Conservation (phyloP, 139 green algal species). For the Edaphochlamys debaryana region DNA sequence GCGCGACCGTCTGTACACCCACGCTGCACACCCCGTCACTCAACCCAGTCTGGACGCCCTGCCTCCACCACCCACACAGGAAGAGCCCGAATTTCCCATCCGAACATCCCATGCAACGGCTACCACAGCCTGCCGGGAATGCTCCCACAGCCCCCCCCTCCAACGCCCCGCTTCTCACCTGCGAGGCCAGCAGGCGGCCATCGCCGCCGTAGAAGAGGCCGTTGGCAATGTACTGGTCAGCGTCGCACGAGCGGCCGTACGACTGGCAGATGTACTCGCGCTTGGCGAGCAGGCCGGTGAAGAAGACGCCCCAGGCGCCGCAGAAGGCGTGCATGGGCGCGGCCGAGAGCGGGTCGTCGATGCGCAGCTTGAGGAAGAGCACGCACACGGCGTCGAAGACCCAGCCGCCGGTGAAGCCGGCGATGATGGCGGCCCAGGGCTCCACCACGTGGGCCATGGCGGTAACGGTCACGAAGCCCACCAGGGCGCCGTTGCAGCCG, state of each 20-base stretch:
- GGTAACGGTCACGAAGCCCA: slow-evolving; percentile 82
- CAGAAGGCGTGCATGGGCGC: slow-evolving; percentile 81
- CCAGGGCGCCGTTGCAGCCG: slow-evolving; percentile 77
- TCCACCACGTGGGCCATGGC: slow-evolving; percentile 70
- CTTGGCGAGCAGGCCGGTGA: slow-evolving; percentile 72
- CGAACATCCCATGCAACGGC: no score
- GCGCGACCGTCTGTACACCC: no score
- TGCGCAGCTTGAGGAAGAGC: slow-evolving; percentile 55
- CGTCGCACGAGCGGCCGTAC: slow-evolving; percentile 49
- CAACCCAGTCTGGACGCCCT: no score
- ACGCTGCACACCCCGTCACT: no score
- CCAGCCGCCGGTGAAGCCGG: slow-evolving; percentile 69
- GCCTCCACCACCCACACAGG: no score
- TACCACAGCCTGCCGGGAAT: no score
- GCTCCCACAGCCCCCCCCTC: no score
- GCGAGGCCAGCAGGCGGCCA: slow-evolving; percentile 61
- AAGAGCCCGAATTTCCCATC: no score
- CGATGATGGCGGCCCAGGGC: slow-evolving; percentile 87
- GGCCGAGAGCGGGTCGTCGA: slow-evolving; percentile 81
- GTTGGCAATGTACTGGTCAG: slow-evolving; percentile 40
- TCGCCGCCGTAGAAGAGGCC: slow-evolving; percentile 71
- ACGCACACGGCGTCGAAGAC: slow-evolving; percentile 43
- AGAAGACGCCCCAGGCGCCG: slow-evolving; percentile 71
- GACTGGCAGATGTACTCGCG: slow-evolving; percentile 59
- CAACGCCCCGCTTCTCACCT: slow-evolving; percentile 38